Base-by-base conservation (phyloP, 352 stramenopile genomes). In the Pythium plurisporium region DNA sequence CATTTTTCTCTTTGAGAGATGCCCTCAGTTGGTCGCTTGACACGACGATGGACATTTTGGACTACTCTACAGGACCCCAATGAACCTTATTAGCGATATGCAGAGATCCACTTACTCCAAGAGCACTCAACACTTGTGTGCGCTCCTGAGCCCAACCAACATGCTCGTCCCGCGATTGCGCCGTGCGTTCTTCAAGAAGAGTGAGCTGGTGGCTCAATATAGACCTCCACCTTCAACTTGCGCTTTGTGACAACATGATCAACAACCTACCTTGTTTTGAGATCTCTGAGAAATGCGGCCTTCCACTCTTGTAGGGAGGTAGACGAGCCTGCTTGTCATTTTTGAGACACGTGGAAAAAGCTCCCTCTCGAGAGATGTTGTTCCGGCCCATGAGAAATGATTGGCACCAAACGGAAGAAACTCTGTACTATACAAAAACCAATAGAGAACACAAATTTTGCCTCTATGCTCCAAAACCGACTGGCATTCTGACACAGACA, bases 221-320 rank as follows among this genome's bases (percentile, higher is more conserved):
- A 41, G 47, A 23, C 33, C 29, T 15, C 3, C 43, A 23, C 14
- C 54, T 62, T 62, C 54, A 62, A 62, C 43, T 62, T 62, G 54
- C 27, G 15, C 40, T 49, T 36, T 33, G 20, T 37, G 17, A 40
- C 34, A 45, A n/a, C 22, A 23, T n/a, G 20, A 50, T 15, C 40
- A 20, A 59, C 14, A 36, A n/a, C 23, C 14, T 19, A 54, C 54
- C 54, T 62, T 55, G 48, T 55, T 62, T 55, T 62, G 54, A 44
- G 42, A 57, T 63, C 36, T 57, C 36, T 49, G 25, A 40, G 20
- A 43, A 42, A 42, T 17, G 17, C 23, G 37, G 20, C 12, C 27
- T 46, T 10, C 19, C 40, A 46, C 19, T 10, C 42, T 20, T n/a
- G 1, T 41, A 17, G 23, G 15, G 20, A 31, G 43, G 43, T 53